phyloP scores from a whole-genome alignment of 176 grass and related monocot species.

The Alopecurus myosuroides region DNA sequence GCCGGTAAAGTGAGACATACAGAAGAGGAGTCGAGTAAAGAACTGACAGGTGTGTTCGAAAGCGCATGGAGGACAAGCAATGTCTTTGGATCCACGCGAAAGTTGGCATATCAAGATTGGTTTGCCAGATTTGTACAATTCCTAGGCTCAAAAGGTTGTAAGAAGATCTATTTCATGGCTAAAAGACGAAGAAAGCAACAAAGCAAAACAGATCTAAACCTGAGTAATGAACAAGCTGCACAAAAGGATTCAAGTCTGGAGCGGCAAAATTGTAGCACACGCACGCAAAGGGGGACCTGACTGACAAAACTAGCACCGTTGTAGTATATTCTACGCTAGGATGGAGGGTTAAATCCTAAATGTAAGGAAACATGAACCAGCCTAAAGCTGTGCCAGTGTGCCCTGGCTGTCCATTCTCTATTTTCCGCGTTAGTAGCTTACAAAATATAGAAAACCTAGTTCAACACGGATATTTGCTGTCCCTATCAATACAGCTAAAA shows the following conservation, averaged over 20 bases:
- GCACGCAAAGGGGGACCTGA: not conserved
- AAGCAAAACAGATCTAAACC: not conserved
- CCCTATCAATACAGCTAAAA: not conserved
- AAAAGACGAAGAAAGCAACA: not conserved
- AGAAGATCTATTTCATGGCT: not conserved
- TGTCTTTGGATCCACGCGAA: constrained; percentile 43
- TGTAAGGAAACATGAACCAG: not conserved
- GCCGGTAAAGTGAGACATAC: constrained; percentile 12
- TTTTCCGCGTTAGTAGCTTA: not conserved
- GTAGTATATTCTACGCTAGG: too few relatives aligned
- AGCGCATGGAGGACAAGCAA: not conserved
- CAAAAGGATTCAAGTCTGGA: not conserved
- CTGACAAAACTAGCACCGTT: not conserved
- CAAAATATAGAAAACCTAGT: not conserved
- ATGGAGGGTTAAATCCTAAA: not conserved
- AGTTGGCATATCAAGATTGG: not conserved
- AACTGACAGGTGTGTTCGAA: constrained; percentile 4
- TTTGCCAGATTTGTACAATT: not conserved
- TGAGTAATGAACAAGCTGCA: constrained; percentile 5
- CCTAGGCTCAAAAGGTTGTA: not conserved
- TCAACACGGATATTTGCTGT: not conserved
- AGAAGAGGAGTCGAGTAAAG: not conserved
- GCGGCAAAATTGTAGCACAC: not conserved
- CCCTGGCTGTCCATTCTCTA: not conserved
- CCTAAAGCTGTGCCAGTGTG: too few relatives aligned